These are phyloP conservation scores for Candida caryicola DNA, from an alignment of 805 yeast species.

Conservation along the genomic window DNA sequence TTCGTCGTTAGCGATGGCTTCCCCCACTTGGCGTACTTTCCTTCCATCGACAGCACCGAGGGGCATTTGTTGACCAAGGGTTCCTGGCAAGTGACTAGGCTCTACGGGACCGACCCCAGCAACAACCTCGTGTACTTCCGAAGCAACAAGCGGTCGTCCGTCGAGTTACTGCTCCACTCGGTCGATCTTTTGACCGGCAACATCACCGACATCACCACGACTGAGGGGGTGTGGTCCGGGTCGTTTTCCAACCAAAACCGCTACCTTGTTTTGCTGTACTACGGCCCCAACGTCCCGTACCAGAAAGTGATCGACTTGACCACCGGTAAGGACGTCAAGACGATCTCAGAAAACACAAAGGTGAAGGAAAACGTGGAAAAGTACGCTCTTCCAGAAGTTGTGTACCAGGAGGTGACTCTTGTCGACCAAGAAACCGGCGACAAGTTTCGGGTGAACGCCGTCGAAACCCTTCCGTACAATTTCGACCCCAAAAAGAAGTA, in stretches of 20 bases:
- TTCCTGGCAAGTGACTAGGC: constrained; percentile 81
- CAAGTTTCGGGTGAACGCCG: constrained; percentile 54
- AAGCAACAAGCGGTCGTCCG: constrained; percentile 74
- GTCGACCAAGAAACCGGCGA: constrained; percentile 45
- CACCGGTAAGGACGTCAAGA: constrained; percentile 25
- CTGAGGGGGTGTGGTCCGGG: constrained; percentile 64
- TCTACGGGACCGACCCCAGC: constrained; percentile 55
- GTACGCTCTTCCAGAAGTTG: constrained; percentile 57
- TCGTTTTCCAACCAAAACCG: constrained; percentile 80
- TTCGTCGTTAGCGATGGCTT: constrained; percentile 57
- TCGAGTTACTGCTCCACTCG: constrained; percentile 80
- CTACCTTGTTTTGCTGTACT: constrained; percentile 64
- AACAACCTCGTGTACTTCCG: constrained; percentile 53
- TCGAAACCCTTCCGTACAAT: constrained; percentile 73
- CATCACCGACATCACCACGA: constrained; percentile 35
- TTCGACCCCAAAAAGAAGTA: constrained; percentile 65
- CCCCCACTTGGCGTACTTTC: constrained; percentile 80
- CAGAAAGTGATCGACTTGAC: constrained; percentile 61
- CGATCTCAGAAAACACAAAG: constrained; percentile 46
- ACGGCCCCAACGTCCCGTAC: constrained; percentile 78
- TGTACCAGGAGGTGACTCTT: constrained; percentile 52
- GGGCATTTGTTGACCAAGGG: constrained; percentile 64
- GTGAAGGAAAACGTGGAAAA: constrained; percentile 36
- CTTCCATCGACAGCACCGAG: constrained; percentile 51
- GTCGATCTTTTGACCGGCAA: constrained; percentile 57